Conservation (phyloP, 352 stramenopile genomes). For the Peronospora farinosa region DNA sequence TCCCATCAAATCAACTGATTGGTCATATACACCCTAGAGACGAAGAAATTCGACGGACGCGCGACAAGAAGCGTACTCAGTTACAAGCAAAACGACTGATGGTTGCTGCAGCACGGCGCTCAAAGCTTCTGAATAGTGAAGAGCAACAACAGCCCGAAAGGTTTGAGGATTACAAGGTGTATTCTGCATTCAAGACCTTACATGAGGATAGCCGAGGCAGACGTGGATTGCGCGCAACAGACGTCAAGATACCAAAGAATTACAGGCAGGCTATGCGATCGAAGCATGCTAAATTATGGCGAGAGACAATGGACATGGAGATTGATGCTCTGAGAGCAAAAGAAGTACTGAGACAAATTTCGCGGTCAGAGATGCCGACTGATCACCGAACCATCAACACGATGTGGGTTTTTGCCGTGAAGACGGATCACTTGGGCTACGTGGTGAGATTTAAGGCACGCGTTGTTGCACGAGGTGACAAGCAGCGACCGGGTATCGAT, state of each 20-base stretch:
- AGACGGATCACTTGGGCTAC: constrained; percentile 3
- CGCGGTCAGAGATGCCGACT: neutral
- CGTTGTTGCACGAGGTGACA: constrained; percentile 2
- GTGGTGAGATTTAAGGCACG: constrained; percentile 2
- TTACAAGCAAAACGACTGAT: neutral
- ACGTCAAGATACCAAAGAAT: neutral
- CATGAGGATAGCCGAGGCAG: neutral
- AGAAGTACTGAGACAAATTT: neutral
- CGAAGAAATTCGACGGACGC: neutral
- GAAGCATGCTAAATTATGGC: constrained; percentile 1
- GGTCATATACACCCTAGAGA: neutral
- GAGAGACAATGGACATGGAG: neutral
- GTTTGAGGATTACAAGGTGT: neutral
- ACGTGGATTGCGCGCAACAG: neutral
- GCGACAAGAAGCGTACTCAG: neutral
- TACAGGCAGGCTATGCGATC: neutral
- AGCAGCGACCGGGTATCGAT: constrained; percentile 12
- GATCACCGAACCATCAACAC: constrained; percentile 4
- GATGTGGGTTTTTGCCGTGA: constrained; percentile 8
- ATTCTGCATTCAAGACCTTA: neutral
- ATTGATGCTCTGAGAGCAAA: constrained; percentile 1
- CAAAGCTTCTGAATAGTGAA: neutral
- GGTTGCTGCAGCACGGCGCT: neutral
- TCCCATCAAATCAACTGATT: no score
- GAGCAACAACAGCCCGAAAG: no score